A percentile compares a stretch with the other conserved stretches of the same genome.
Conservation (phyloP, 2,329 filamentous ascomycete genomes). For the Fusarium continuum region DNA sequence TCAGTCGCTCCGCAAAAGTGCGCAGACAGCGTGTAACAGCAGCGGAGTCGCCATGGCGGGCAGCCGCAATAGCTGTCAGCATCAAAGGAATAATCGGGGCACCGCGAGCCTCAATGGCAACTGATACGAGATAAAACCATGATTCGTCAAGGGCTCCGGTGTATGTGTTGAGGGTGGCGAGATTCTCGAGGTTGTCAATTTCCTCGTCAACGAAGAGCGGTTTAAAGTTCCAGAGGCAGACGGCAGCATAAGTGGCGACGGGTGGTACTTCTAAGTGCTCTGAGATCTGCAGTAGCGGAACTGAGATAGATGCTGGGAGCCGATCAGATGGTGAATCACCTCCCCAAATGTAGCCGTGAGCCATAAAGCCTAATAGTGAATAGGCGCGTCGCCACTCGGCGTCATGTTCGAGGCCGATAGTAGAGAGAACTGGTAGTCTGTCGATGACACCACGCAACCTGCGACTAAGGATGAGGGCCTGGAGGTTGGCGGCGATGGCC, state of each 20-base stretch:
- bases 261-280: slow-evolving; percentile 84
- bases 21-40: slow-evolving; percentile 81
- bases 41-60: slow-evolving; percentile 72
- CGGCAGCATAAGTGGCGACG: slow-evolving; percentile 91
- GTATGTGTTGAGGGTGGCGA: slow-evolving; percentile 88
- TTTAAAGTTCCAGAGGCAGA: slow-evolving; percentile 97
- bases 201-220: slow-evolving; percentile 85
- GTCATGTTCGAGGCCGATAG: slow-evolving; percentile 80
- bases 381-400: slow-evolving; percentile 95
- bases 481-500: slow-evolving; percentile 82
- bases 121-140: slow-evolving; percentile 97
- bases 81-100: slow-evolving; percentile 88
- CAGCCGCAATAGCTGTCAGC: slow-evolving; percentile 86
- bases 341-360: slow-evolving; percentile 96
- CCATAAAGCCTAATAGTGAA: slow-evolving; percentile 87
- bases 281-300: slow-evolving; percentile 82
- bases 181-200: slow-evolving; percentile 85
- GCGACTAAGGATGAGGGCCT: slow-evolving; percentile 85
- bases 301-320: slow-evolving; percentile 82
- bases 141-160: slow-evolving; percentile 96
- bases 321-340: slow-evolving; percentile 82
- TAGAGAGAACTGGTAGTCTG: slow-evolving; percentile 82
- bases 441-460: slow-evolving; percentile 84
- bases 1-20: slow-evolving; percentile 84
- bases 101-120: slow-evolving; percentile 93